These are phyloP conservation scores for Botryobasidium botryosum DNA, from an alignment of 768 basidiomycete genomes.

Conservation along the genomic window DNA sequence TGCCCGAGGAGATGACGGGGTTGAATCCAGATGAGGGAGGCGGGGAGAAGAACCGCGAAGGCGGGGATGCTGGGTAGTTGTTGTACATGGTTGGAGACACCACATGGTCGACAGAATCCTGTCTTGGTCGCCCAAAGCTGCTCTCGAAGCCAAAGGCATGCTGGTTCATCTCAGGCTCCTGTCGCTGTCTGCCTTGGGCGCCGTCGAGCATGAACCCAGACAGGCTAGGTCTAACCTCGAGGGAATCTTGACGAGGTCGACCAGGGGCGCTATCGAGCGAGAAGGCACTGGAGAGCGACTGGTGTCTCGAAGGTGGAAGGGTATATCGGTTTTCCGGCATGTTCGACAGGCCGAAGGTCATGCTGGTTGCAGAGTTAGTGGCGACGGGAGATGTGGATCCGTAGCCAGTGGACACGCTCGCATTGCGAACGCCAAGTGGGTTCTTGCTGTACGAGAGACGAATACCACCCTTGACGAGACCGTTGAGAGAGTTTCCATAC, in stretches of 20 bases:
- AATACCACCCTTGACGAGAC: conserved; percentile 91
- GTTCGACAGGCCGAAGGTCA: neutral
- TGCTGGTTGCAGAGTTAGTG: neutral
- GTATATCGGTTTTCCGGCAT: no score
- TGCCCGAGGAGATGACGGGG: neutral
- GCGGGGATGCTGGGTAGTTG: no score
- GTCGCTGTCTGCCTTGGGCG: no score
- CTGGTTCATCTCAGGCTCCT: no score
- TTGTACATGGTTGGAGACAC: neutral
- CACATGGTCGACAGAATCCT: neutral
- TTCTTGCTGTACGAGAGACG: conserved; percentile 97
- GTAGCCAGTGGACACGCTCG: conserved; percentile 10
- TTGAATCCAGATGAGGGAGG: no score
- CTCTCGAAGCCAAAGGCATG: no score
- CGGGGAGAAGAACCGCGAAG: no score
- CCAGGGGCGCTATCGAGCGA: neutral
- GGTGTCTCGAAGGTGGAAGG: no score
- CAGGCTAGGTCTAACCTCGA: no score
- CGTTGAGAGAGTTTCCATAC: conserved; percentile 80
- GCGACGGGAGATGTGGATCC: neutral
- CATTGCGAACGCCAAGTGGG: conserved; percentile 48
- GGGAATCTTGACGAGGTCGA: neutral
- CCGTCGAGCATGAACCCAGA: no score
- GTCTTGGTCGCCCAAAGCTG: neutral
- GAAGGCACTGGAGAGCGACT: neutral